Conservation (phyloP, 495 filamentous ascomycete species). For the Viridothelium virens region DNA sequence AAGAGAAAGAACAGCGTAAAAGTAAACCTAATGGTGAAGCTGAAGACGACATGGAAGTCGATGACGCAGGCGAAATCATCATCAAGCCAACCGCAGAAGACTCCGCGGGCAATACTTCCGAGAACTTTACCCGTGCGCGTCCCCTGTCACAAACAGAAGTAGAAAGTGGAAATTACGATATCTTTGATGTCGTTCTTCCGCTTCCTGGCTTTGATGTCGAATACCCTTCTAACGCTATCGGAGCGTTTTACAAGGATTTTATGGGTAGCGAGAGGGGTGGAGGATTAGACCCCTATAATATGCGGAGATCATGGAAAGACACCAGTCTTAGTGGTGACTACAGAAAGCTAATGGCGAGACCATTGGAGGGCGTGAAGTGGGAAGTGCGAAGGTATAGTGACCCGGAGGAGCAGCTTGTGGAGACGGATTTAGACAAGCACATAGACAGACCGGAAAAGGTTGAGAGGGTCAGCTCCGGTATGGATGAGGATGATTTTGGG, state of each 20-base stretch:
- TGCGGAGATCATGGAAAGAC: constrained; percentile 79
- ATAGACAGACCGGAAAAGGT: constrained; percentile 46
- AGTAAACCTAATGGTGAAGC: constrained; percentile 37
- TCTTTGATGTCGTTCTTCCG: constrained; percentile 92
- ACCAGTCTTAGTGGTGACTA: constrained; percentile 84
- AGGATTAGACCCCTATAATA: constrained; percentile 69
- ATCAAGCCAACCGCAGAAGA: constrained; percentile 52
- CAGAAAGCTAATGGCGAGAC: constrained; percentile 69
- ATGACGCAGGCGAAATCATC: constrained; percentile 63
- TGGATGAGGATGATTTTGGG: constrained; percentile 12
- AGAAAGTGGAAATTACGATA: constrained; percentile 65
- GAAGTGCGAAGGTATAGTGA: constrained; percentile 59
- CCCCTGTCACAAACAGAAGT: constrained; percentile 67
- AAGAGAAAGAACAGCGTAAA: constrained; percentile 28
- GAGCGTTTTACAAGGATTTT: constrained; percentile 69
- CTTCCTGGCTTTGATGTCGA: constrained; percentile 81
- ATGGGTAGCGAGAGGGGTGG: constrained; percentile 75
- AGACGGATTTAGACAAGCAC: constrained; percentile 71
- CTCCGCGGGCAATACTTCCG: constrained; percentile 46
- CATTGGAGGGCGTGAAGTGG: constrained; percentile 47
- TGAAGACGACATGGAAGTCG: constrained; percentile 39
- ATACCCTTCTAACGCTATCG: constrained; percentile 78
- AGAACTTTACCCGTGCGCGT: constrained; percentile 65
- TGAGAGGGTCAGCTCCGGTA: constrained; percentile 6
- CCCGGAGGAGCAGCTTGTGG: constrained; percentile 74